Evolutionary conservation across 345 rosid genomes (phyloP).

Genomic region (Eucalyptus erythrocorys): DNA sequence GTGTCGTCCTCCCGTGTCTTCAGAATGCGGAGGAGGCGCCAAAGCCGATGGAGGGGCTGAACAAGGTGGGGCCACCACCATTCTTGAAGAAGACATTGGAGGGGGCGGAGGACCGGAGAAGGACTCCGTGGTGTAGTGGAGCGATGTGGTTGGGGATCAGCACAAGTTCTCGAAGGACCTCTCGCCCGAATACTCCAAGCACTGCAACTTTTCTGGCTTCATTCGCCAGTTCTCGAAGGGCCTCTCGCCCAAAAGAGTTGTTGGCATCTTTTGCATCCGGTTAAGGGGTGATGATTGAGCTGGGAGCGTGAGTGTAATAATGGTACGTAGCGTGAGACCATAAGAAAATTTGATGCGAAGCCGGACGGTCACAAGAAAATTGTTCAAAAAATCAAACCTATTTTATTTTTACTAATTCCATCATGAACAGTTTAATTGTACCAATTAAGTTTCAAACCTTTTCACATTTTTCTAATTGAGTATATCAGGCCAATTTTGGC

Average conservation of each 20-base stretch:
- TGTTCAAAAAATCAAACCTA: no score
- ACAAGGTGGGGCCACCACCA: neutral
- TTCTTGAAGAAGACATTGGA: neutral
- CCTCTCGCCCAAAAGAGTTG: no score
- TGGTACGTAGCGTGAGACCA: no score
- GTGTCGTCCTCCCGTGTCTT: neutral
- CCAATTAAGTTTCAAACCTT: accelerated
- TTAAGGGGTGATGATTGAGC: neutral
- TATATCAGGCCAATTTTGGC: neutral
- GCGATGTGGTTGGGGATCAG: neutral
- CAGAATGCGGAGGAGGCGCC: neutral
- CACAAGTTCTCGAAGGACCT: neutral
- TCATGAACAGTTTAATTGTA: no score
- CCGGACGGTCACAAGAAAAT: no score
- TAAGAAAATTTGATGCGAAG: no score
- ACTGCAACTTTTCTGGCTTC: no score
- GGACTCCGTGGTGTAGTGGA: no score
- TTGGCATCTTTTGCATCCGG: neutral
- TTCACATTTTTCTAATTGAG: neutral
- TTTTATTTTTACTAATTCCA: no score
- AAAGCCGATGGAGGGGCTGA: constrained; percentile 8
- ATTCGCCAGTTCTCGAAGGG: no score
- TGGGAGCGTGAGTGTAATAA: neutral
- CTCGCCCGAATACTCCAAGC: no score
- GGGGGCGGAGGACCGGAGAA: neutral